phyloP scores from a whole-genome alignment of 2,329 filamentous ascomycete species.

The Paraphoma sp. region DNA sequence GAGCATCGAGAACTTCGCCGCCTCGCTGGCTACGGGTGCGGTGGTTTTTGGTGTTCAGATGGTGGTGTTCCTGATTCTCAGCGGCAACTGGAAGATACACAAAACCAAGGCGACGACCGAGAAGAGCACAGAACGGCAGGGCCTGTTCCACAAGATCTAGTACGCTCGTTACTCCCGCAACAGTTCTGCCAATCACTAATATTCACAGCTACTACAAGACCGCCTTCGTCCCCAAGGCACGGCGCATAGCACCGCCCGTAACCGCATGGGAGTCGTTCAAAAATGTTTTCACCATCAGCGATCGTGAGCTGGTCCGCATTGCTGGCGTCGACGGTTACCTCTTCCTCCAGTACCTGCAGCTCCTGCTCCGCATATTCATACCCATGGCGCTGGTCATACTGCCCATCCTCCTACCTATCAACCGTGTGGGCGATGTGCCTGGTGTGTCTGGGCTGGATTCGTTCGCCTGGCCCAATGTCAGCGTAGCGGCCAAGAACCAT shows the following conservation, averaged over 20 bases:
- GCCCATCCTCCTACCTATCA: conserved; percentile 86
- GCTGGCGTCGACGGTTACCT: conserved; percentile 97
- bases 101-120: conserved; percentile 24
- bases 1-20: conserved; percentile 47
- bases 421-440: conserved; percentile 72
- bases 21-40: conserved; percentile 44
- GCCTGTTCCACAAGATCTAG: conserved; percentile 48
- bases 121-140: conserved; percentile 36
- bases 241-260: conserved; percentile 42
- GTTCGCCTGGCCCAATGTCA: conserved; percentile 88
- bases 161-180: conserved; percentile 15
- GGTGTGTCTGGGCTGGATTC: conserved; percentile 68
- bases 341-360: conserved; percentile 88
- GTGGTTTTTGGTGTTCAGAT: conserved; percentile 47
- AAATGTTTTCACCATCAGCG: conserved; percentile 69
- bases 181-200: conserved; percentile 18
- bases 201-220: conserved; percentile 47
- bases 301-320: conserved; percentile 89
- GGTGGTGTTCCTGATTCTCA: conserved; percentile 41
- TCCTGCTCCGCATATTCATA: conserved; percentile 89
- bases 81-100: conserved; percentile 46
- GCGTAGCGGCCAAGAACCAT: conserved; percentile 61
- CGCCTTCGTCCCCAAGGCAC: conserved; percentile 44
- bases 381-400: conserved; percentile 80
- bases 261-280: conserved; percentile 47